Base-by-base conservation (phyloP, 2,329 filamentous ascomycete species). In the Pseudogymnoascus sp. region DNA sequence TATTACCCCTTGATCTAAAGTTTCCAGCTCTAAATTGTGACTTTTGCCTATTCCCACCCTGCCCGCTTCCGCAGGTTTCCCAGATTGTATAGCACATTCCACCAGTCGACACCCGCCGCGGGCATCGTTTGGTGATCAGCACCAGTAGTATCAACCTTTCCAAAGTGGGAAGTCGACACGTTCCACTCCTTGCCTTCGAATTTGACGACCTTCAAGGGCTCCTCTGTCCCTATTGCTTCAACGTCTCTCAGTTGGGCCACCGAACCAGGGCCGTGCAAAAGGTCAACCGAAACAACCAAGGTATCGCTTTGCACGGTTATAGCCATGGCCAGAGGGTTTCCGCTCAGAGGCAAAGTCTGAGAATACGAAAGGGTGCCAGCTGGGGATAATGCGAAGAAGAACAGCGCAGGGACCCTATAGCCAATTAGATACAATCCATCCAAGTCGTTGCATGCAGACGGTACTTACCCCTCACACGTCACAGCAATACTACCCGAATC, bases 351-450 rank as follows among this genome's bases (percentile, higher is more conserved):
- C 60, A 90, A 68, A 58, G 79, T 80, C 50, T 78, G 74, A 6
- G 73, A 71, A 63, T 81, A 75, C 7, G 75, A 71, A 39, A 90
- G 75, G 12, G 70, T 73, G 63, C 80, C 80, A 57, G 81, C 71
- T 1, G 71, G 63, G n/a, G 72, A 71, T 5, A 88, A 76, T n/a
- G 75, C 74, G 75, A 87, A 89, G 61, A 82, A 75, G 72, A 93
- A 85, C 7, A 95, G 74, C 39, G 80, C 88, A 62, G 84, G 81
- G 60, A 82, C 71, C 36, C 80, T 84, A 64, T 30, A 9, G 28
- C 12, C 9, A 22, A 39, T 61, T 57, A 59, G 41, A 6, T 58
- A 63, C 73, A 60, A 70, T 64, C 63, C 63, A 6, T 20, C 18
- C 30, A 41, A 47, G 33, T 53, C 15, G 59, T 28, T 4, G 33